Percentiles rank a stretch among this genome's conserved stretches.
Evolutionary conservation across 179 eudicot species (phyloP).

Genomic region (Corrigiola litoralis): DNA sequence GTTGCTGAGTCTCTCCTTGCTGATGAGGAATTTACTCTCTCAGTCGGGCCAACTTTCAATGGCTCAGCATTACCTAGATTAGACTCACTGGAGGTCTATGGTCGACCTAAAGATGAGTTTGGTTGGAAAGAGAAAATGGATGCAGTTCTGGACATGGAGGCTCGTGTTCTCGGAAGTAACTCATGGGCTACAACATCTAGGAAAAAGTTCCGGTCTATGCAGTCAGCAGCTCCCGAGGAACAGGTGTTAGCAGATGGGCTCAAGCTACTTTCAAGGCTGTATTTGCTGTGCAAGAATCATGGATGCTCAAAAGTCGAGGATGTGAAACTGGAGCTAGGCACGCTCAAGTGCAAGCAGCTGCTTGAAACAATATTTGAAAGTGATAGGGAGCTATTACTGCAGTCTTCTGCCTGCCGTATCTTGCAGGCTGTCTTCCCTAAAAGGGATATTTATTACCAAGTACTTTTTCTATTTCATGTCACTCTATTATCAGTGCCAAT

Average conservation of each 20-base stretch:
- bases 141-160: slow-evolving; percentile 92
- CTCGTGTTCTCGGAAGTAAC: slow-evolving; percentile 74
- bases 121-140: slow-evolving; percentile 99
- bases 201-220: slow-evolving; percentile 55
- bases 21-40: slow-evolving; percentile 81
- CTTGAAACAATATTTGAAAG: slow-evolving; percentile 86
- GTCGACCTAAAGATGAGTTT: slow-evolving; percentile 97
- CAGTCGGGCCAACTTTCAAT: slow-evolving; percentile 76
- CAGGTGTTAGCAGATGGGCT: slow-evolving; percentile 94
- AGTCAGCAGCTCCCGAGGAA: slow-evolving; percentile 75
- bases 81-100: slow-evolving; percentile 94
- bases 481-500: slow-evolving; percentile 4
- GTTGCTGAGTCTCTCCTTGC: slow-evolving; percentile 98
- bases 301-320: slow-evolving; percentile 56
- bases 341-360: slow-evolving; percentile 71
- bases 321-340: slow-evolving; percentile 46
- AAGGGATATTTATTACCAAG: slow-evolving; percentile 81
- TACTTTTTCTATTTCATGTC: slow-evolving; percentile 21
- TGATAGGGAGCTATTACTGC: slow-evolving; percentile 84
- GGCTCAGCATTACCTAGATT: slow-evolving; percentile 81
- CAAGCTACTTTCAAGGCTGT: slow-evolving; percentile 73
- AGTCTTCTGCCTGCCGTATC: slow-evolving; percentile 88
- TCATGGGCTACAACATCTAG: slow-evolving; percentile 62
- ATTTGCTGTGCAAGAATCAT: slow-evolving; percentile 51
- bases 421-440: slow-evolving; percentile 84